Percentiles rank a stretch among this genome's conserved stretches.
Evolutionary conservation across 305 asterid genomes (phyloP).

Genomic region (Withania somnifera): DNA sequence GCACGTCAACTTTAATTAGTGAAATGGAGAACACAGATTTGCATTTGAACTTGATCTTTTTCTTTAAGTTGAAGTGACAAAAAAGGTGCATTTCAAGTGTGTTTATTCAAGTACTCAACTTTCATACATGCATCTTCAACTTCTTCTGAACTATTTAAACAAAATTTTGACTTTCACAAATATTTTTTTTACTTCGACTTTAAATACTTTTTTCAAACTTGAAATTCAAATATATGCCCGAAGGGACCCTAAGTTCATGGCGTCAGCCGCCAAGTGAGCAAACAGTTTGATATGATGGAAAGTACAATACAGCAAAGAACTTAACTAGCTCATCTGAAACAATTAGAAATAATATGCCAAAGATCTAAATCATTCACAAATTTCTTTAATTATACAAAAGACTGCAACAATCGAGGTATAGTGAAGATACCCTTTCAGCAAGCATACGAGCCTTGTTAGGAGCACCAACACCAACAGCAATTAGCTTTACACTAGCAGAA

Average conservation of each 20-base stretch:
- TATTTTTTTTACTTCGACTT: no score
- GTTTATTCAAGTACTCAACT: not conserved
- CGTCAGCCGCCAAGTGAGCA: not conserved
- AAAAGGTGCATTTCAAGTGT: not conserved
- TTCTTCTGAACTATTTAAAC: not conserved
- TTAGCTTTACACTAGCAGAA: constrained; percentile 66
- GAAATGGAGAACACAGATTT: not conserved
- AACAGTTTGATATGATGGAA: not conserved
- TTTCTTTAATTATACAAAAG: not conserved
- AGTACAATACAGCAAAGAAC: not conserved
- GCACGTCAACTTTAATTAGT: not conserved
- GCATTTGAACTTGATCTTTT: not conserved
- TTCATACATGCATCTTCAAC: not conserved
- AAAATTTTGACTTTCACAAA: not conserved
- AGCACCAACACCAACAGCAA: constrained; percentile 84
- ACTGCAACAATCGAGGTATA: not conserved
- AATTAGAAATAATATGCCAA: not conserved
- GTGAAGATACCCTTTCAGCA: constrained; percentile 54
- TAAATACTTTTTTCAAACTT: not conserved
- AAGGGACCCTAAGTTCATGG: not conserved
- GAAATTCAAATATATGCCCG: not conserved
- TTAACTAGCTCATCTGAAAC: not conserved
- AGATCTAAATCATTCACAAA: not conserved
- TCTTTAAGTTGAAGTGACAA: not conserved
- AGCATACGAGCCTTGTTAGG: constrained; percentile 74